Evolutionary conservation across 2,329 filamentous ascomycete species (phyloP), one percentile per base, ranked within the genome.

Genomic region (Periglandula ipomoeae): DNA sequence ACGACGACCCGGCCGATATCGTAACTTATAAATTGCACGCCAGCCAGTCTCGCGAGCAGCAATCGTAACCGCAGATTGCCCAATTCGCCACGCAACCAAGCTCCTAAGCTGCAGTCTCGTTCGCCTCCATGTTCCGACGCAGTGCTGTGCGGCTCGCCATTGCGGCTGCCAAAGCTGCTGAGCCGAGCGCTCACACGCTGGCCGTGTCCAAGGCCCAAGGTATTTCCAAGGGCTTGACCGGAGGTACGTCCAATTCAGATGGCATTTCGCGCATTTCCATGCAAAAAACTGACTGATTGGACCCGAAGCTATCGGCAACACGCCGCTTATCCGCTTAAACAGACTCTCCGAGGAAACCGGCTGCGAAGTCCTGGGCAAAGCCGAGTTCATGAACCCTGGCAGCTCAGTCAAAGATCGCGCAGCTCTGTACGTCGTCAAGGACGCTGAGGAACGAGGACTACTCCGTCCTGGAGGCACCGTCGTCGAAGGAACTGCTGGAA

Each of bases 301-400:
- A 34, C 17, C 19, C 4, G 27, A 6, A 95, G 93, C 93, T 48
- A 97, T 98, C 70, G 93, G 93, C 55, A 97, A 97, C 69, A 98
- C 93, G 0, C 91, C 93, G 1, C 79, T 98, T 47, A 95, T 98
- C 66, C 84, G 87, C 44, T 76, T 98, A 45, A 91, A 95, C 69
- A 81, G 76, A 53, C 82, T 97, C 57, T 97, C 91, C 37, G 82
- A 88, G 52, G 79, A 94, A 63, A 97, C 93, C 0, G 89, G 90
- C 56, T 97, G 93, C 76, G 87, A 95, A 59, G 75, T 98, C 50
- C 82, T 97, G 37, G 93, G 91, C 61, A 98, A 98, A 69, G 90
- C 93, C 59, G 93, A 98, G 67, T 98, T 98, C 72, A 93, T 95
- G 76, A 98, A 98, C 74, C 93, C 93, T 1, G 93, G 93, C 57